These are phyloP conservation scores for Xanthoparmelia taractica DNA, from an alignment of 495 filamentous ascomycete species.

Conservation along the genomic window DNA sequence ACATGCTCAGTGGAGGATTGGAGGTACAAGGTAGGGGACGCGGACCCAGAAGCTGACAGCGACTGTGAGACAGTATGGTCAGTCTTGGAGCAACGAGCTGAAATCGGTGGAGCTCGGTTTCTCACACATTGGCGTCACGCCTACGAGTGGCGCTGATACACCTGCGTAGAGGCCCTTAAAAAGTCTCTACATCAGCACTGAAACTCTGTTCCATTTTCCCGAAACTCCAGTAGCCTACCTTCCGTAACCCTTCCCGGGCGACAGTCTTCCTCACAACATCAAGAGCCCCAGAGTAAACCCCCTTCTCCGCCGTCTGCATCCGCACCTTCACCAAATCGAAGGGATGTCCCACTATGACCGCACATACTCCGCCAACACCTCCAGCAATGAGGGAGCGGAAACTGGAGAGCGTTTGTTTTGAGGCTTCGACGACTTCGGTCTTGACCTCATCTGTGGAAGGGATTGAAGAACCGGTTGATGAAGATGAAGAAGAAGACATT, in stretches of 20 bases:
- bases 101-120: slow-evolving; percentile 16
- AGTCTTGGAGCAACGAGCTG: not conserved
- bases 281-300: slow-evolving; percentile 81
- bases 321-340: slow-evolving; percentile 98
- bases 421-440: slow-evolving; percentile 26
- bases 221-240: slow-evolving; percentile 37
- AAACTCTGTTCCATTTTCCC: not conserved
- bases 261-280: slow-evolving; percentile 86
- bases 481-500: slow-evolving; percentile 8
- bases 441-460: slow-evolving; percentile 19
- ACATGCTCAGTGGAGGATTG: not conserved
- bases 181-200: not conserved
- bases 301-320: slow-evolving; percentile 89
- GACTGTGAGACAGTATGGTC: slow-evolving; percentile 45
- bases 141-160: slow-evolving; percentile 86
- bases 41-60: slow-evolving; percentile 88
- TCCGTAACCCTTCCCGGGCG: slow-evolving; percentile 73
- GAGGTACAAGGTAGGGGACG: not conserved
- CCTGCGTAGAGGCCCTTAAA: slow-evolving; percentile 90
- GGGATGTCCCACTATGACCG: slow-evolving; percentile 87
- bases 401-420: slow-evolving; percentile 32
- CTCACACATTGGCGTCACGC: slow-evolving; percentile 98
- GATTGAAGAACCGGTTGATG: not conserved
- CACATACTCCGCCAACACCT: slow-evolving; percentile 88
- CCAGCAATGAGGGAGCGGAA: slow-evolving; percentile 80